Base-by-base conservation (phyloP, 305 asterid genomes). In the Salvia sclarea region DNA sequence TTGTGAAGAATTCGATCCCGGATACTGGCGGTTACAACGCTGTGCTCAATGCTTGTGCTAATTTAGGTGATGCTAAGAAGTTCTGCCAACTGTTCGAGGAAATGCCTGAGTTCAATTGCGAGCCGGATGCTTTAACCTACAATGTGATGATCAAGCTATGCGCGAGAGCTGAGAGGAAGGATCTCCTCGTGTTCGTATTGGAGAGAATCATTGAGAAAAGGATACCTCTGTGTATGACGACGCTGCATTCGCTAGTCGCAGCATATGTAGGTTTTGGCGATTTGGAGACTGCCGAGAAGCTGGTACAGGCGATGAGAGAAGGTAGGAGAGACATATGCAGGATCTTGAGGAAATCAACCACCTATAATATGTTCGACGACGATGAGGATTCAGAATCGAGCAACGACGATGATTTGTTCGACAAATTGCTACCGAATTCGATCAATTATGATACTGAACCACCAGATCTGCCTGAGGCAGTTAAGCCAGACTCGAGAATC, bases 261-360 rank as follows among this genome's bases (percentile, higher is more conserved):
- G 98, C 98, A 2, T 93, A 90, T 25, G 95, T 93, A 9, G 97
- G 97, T 16, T 93, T 93, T 63, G 88, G 85, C 40, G 98, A 93
- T 80, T 54, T 93, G 58, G 88, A 88, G 37, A 80, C 86, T 18
- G 96, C 98, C 6, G 96, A 90, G 77, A 73, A 76, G 37, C 54
- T 87, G 55, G 88, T 93, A 53, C 97, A 93, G 76, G 95, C 85
- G 1, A 83, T 93, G 98, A 81, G 89, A 59, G 96, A 88, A 62
- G 91, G 95, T 45, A 83, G 97, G 73, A 84, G 61, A 71, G 98
- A 93, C 69, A 66, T 93, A 52, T 90, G 96, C 82, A 85, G 66
- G 86, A 63, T 93, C 40, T 71, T 93, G 66, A 88, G 95, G 76
- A 91, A 83, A 5, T 72, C 80, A 0, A 57, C 31, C 68, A 30